These are phyloP conservation scores for Actinomortierella wolfii DNA, from an alignment of 371 early-diverging fungal genomes.

Conservation along the genomic window DNA sequence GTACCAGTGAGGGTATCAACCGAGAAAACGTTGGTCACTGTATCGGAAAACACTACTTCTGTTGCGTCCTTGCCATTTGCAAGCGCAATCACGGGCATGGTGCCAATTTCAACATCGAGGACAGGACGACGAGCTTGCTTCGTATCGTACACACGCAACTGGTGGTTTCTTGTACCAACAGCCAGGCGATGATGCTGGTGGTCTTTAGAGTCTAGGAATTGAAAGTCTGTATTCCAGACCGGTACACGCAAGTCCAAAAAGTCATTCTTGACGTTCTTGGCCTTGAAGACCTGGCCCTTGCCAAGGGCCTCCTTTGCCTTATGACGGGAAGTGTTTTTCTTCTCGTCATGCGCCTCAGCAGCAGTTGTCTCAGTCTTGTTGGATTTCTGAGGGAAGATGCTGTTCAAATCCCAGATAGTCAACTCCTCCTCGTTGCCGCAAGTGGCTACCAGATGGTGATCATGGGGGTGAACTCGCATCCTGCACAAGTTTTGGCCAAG, in stretches of 20 bases:
- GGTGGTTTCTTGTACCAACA: constrained; percentile 76
- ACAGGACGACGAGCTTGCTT: constrained; percentile 71
- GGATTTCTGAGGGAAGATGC: constrained; percentile 9
- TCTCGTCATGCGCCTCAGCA: constrained; percentile 46
- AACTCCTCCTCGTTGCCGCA: constrained; percentile 90
- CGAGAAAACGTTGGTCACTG: constrained; percentile 69
- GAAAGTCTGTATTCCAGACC: constrained; percentile 87
- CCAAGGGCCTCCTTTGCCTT: constrained; percentile 38
- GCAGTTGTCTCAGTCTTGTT: constrained; percentile 13
- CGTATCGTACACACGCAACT: constrained; percentile 84
- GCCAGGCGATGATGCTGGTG: constrained; percentile 57
- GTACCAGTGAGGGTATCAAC: constrained; percentile 69
- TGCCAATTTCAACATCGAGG: constrained; percentile 67
- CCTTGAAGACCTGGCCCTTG: constrained; percentile 59
- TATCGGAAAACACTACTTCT: constrained; percentile 82
- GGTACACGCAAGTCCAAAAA: constrained; percentile 82
- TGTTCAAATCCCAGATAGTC: constrained; percentile 73
- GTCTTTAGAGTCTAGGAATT: constrained; percentile 68
- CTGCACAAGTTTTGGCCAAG: constrained; percentile 57
- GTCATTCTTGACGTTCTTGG: constrained; percentile 76
- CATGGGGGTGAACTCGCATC: constrained; percentile 73
- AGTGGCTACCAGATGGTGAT: constrained; percentile 73
- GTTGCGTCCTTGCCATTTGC: constrained; percentile 47
- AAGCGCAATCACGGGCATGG: constrained; percentile 61
- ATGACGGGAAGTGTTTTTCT: constrained; percentile 42